Conservation (phyloP, 2,329 filamentous ascomycete species). For the Pseudocercospora fijiensis region DNA sequence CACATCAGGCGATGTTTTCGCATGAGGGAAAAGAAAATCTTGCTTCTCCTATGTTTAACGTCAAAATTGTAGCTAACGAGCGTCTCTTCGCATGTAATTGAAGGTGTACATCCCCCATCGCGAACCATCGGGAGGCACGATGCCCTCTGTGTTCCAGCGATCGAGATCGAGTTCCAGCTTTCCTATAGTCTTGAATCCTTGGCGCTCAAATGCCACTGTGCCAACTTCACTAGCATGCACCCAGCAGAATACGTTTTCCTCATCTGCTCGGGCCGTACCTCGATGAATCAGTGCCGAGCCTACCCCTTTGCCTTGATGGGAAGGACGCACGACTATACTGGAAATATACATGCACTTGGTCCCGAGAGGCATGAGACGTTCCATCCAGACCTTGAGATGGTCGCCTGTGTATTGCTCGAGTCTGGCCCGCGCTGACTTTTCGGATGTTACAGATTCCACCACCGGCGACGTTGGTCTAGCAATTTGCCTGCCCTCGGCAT, state of each 20-base stretch:
- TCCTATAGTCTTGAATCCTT: constrained; percentile 3
- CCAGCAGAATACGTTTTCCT: constrained; percentile 3
- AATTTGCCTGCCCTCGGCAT: not conserved
- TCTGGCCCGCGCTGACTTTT: not conserved
- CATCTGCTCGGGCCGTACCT: not conserved
- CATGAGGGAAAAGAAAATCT: not conserved
- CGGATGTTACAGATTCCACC: not conserved
- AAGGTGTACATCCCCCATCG: constrained; percentile 7
- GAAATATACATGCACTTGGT: constrained; percentile 6
- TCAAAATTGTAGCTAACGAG: not conserved
- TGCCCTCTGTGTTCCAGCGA: not conserved
- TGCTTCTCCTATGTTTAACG: not conserved
- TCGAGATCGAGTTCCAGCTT: constrained; percentile 8
- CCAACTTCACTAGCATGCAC: constrained; percentile 6
- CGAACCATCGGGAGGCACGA: not conserved
- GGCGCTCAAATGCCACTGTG: not conserved
- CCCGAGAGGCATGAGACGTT: constrained; percentile 1
- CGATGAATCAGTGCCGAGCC: constrained; percentile 3
- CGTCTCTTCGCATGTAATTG: constrained; percentile 5
- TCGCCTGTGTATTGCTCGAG: not conserved
- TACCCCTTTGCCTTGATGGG: constrained; percentile 2
- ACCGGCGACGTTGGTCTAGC: not conserved
- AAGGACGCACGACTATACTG: constrained; percentile 8
- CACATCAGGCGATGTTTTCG: not conserved
- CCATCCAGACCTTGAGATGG: constrained; percentile 1